phyloP scores from a whole-genome alignment of 371 early-diverging fungal species.

The Cokeromyces recurvatus region DNA sequence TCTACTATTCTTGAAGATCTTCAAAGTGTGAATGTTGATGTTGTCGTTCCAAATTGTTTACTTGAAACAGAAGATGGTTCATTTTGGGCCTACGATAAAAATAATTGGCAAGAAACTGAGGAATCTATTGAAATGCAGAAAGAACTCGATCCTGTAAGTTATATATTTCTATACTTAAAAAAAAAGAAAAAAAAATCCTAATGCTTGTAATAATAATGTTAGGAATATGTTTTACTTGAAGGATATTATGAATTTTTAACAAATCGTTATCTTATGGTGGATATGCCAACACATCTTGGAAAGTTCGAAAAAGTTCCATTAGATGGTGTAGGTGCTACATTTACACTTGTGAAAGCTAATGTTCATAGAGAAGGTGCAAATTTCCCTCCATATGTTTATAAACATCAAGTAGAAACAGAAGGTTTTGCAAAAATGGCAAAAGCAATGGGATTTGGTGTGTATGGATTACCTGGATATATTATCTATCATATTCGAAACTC shows the following conservation, averaged over 20 bases:
- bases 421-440: slow-evolving; percentile 76
- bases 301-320: slow-evolving; percentile 28
- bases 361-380: slow-evolving; percentile 67
- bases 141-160: slow-evolving; percentile 41
- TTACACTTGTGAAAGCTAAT: slow-evolving; percentile 55
- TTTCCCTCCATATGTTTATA: slow-evolving; percentile 59
- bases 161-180: background rate
- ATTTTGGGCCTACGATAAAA: slow-evolving; percentile 57
- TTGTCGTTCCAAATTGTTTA: slow-evolving; percentile 63
- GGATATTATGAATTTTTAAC: slow-evolving; percentile 45
- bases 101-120: slow-evolving; percentile 63
- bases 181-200: too few relatives aligned
- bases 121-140: slow-evolving; percentile 46
- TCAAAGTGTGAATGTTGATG: slow-evolving; percentile 58
- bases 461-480: slow-evolving; percentile 45
- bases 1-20: slow-evolving; percentile 48
- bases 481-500: slow-evolving; percentile 35
- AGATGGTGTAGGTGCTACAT: slow-evolving; percentile 39
- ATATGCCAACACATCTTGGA: slow-evolving; percentile 40
- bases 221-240: slow-evolving; percentile 41
- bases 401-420: slow-evolving; percentile 74
- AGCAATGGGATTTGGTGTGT: slow-evolving; percentile 45
- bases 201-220: slow-evolving; percentile 3
- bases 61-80: slow-evolving; percentile 26
- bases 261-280: slow-evolving; percentile 37